Percentiles rank a stretch among this genome's conserved stretches.
phyloP scores from a whole-genome alignment of 257 asterid species.

The Craterostigma plantagineum region DNA sequence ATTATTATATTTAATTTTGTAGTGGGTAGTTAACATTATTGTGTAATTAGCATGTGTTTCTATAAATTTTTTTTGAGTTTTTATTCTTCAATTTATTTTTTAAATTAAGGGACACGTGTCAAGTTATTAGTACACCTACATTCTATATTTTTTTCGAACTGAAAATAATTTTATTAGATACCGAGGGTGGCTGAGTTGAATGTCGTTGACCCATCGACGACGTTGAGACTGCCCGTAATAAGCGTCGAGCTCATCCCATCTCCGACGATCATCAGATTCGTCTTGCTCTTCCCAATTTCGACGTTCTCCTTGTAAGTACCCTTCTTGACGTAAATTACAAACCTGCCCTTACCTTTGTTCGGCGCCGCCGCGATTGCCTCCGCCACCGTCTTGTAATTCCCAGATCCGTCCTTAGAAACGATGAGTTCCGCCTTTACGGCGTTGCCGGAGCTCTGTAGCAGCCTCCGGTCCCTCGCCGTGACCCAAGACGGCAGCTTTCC shows the following conservation, averaged over 20 bases:
- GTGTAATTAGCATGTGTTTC: no score
- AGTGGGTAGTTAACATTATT: no score
- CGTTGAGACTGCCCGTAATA: slow-evolving; percentile 27
- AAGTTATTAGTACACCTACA: no score
- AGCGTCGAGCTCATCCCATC: slow-evolving; percentile 33
- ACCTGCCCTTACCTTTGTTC: slow-evolving; percentile 13
- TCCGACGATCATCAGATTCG: slow-evolving; percentile 38
- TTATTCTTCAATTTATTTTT: no score
- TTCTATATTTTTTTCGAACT: no score
- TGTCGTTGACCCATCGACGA: slow-evolving; percentile 31
- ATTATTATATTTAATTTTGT: no score
- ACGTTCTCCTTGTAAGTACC: slow-evolving; percentile 41
- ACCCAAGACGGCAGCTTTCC: slow-evolving; percentile 28
- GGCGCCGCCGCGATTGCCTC: slow-evolving; percentile 40
- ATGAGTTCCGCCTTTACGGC: slow-evolving; percentile 15
- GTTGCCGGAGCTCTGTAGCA: slow-evolving; percentile 12
- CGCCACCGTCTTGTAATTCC: slow-evolving; percentile 19
- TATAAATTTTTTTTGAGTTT: no score
- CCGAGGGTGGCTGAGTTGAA: slow-evolving; percentile 44
- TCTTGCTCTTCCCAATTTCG: slow-evolving; percentile 17
- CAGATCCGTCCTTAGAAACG: slow-evolving; percentile 34
- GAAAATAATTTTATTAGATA: no score
- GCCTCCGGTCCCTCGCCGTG: slow-evolving; percentile 15
- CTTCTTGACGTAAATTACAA: slow-evolving; percentile 28
- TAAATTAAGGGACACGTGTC: no score